Conservation (phyloP, 768 basidiomycete genomes). For the Suillus plorans region DNA sequence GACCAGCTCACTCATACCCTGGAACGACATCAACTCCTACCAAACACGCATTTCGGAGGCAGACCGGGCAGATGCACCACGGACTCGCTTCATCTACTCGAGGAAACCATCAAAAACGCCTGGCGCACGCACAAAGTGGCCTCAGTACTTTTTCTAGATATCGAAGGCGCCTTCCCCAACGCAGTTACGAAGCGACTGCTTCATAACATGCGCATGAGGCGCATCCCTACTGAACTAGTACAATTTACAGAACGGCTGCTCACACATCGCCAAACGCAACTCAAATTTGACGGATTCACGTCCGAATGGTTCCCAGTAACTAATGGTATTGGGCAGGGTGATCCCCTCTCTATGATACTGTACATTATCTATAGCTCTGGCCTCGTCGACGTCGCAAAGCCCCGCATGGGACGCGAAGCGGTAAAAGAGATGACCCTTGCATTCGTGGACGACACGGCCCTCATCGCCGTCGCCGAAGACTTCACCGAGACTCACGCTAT, state of each 20-base stretch:
- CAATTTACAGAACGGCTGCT: not conserved
- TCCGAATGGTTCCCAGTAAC: too few species aligned
- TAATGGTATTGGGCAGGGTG: too few species aligned
- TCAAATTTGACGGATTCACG: not conserved
- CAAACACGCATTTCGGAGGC: not conserved
- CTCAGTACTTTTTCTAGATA: not conserved
- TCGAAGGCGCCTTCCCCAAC: fast-evolving
- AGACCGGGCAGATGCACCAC: not conserved
- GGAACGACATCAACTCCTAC: not conserved
- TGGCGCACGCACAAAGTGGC: not conserved
- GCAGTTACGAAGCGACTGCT: not conserved
- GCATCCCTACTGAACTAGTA: not conserved
- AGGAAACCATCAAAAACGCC: not conserved
- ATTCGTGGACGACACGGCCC: too few species aligned
- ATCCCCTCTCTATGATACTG: too few species aligned
- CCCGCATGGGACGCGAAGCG: too few species aligned
- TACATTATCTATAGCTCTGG: too few species aligned
- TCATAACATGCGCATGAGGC: not conserved
- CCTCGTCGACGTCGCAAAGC: too few species aligned
- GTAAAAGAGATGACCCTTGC: too few species aligned
- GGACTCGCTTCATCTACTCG: not conserved
- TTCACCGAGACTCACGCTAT: too few species aligned
- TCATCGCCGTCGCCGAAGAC: too few species aligned
- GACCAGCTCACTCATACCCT: not conserved
- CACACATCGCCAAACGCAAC: fast-evolving